phyloP scores from a whole-genome alignment of 2,329 filamentous ascomycete genomes.

The Paecilomyces dactylethromorphus region DNA sequence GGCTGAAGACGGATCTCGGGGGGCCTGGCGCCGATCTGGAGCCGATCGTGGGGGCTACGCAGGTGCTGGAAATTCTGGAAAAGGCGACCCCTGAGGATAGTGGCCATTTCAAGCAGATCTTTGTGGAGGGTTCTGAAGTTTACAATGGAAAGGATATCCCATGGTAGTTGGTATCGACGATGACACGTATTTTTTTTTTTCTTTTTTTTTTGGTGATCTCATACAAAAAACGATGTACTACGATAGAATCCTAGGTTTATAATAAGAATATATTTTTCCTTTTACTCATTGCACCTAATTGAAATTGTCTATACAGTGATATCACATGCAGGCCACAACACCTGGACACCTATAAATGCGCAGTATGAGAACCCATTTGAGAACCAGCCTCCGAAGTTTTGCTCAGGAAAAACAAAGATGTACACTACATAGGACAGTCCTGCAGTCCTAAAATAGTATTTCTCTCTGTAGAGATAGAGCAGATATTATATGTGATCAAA shows the following conservation, averaged over 20 bases:
- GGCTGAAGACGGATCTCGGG: conserved; percentile 33
- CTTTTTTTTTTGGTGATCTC: no score
- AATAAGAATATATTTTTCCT: neutral
- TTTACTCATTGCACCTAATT: neutral
- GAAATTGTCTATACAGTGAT: neutral
- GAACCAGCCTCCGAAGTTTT: neutral
- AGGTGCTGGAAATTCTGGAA: neutral
- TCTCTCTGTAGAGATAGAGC: neutral
- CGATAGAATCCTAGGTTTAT: no score
- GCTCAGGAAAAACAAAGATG: neutral
- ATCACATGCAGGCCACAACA: neutral
- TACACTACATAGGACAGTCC: neutral
- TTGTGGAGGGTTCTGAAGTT: neutral
- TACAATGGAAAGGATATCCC: neutral
- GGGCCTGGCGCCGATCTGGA: conserved; percentile 24
- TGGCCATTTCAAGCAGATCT: neutral
- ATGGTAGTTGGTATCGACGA: no score
- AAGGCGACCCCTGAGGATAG: neutral
- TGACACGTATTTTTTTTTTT: no score
- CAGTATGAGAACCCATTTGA: neutral
- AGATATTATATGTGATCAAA: neutral
- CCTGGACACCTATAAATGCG: neutral
- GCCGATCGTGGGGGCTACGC: neutral
- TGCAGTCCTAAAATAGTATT: neutral
- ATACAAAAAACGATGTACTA: no score